Evolutionary conservation across 2,329 filamentous ascomycete genomes (phyloP).

Genomic region (Talaromyces piceae): DNA sequence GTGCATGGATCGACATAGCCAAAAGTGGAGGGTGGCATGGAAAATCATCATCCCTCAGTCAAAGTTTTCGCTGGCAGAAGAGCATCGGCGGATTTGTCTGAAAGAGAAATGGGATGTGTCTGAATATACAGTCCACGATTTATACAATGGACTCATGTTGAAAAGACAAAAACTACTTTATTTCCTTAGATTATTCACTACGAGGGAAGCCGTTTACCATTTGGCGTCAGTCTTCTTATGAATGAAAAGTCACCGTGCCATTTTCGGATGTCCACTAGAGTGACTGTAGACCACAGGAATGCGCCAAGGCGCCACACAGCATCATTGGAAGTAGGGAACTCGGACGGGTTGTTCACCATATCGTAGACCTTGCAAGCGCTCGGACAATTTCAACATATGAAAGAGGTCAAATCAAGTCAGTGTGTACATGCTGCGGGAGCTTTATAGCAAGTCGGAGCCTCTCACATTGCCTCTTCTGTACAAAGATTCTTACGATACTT

Average conservation of each 20-base stretch:
- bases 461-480: too few relatives aligned
- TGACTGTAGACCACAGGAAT: neutral
- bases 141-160: constrained; percentile 20
- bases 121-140: constrained; percentile 30
- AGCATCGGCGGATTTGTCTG: constrained; percentile 29
- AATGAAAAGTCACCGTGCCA: constrained; percentile 27
- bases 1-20: constrained; percentile 14
- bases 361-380: neutral
- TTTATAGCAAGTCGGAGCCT: too few relatives aligned
- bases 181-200: constrained; percentile 16
- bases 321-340: neutral
- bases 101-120: constrained; percentile 36
- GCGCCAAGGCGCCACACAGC: neutral
- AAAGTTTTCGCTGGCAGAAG: constrained; percentile 23
- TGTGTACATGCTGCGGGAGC: too few relatives aligned
- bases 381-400: too few relatives aligned
- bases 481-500: too few relatives aligned
- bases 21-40: constrained; percentile 8
- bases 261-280: constrained; percentile 9
- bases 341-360: neutral
- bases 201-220: constrained; percentile 27
- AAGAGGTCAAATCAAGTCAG: too few relatives aligned
- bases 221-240: constrained; percentile 31
- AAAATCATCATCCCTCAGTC: constrained; percentile 32
- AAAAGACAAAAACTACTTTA: constrained; percentile 10